Evolutionary conservation across 2,329 filamentous ascomycete species (phyloP).

Genomic region (Aspergillus vadensis): DNA sequence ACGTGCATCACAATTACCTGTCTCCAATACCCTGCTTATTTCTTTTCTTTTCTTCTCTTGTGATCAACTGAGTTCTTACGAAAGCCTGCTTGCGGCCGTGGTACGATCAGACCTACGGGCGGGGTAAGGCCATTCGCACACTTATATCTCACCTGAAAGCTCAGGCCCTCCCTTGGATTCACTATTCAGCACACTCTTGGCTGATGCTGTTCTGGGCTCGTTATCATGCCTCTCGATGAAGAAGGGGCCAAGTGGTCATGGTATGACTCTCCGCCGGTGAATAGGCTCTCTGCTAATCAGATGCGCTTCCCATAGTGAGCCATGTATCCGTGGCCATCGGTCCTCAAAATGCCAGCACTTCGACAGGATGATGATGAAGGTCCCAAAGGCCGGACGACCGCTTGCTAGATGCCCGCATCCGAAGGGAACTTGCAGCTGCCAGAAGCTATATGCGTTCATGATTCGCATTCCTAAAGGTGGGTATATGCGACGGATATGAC

Average conservation of each 20-base stretch:
- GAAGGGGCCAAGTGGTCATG: slow-evolving; percentile 50
- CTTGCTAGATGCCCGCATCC: slow-evolving; percentile 51
- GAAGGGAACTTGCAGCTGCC: slow-evolving; percentile 45
- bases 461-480: slow-evolving; percentile 48
- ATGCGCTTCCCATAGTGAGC: slow-evolving; percentile 37
- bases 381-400: slow-evolving; percentile 52
- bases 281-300: not conserved
- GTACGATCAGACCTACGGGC: slow-evolving; percentile 7
- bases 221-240: slow-evolving; percentile 48
- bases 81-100: not conserved
- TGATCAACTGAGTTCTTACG: not conserved
- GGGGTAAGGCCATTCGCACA: not conserved
- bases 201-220: not conserved
- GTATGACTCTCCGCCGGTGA: slow-evolving; percentile 28
- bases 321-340: slow-evolving; percentile 52
- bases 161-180: not conserved
- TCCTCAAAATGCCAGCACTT: slow-evolving; percentile 54
- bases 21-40: too few relatives aligned
- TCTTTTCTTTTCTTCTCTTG: not conserved
- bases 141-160: not conserved
- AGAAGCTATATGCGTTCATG: slow-evolving; percentile 48
- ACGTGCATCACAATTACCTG: not conserved
- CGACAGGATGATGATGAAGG: slow-evolving; percentile 53
- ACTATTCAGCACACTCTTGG: not conserved
- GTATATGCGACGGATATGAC: slow-evolving; percentile 5